Conservation (phyloP, 495 filamentous ascomycete species). For the Penicillium longicatenatum region DNA sequence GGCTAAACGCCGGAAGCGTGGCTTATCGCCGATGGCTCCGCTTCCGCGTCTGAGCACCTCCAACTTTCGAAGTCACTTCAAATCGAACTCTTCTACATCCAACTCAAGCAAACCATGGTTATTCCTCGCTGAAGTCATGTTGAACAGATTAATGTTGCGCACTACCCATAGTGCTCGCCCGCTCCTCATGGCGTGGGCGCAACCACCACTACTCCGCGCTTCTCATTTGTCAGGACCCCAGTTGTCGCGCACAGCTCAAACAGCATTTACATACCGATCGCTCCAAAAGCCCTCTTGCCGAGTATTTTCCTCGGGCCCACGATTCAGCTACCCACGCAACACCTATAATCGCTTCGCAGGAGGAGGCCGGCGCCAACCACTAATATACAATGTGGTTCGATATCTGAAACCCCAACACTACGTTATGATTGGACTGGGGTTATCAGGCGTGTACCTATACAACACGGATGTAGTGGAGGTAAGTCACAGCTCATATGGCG, state of each 20-base stretch:
- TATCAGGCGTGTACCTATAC: constrained; percentile 62
- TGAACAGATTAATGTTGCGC: neutral
- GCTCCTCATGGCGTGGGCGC: constrained; percentile 2
- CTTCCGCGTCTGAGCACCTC: neutral
- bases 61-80: neutral
- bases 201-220: neutral
- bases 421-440: constrained; percentile 32
- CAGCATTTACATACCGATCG: neutral
- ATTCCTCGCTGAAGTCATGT: neutral
- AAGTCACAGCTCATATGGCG: constrained; percentile 6
- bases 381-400: constrained; percentile 18
- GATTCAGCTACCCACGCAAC: constrained; percentile 15
- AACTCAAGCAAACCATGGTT: constrained; percentile 8
- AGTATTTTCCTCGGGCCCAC: constrained; percentile 23
- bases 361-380: constrained; percentile 12
- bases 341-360: constrained; percentile 37
- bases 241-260: constrained; percentile 1
- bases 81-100: neutral
- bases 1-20: neutral
- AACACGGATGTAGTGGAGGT: constrained; percentile 80
- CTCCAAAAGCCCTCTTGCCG: constrained; percentile 1
- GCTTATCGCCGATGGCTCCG: neutral
- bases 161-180: constrained; percentile 7
- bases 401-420: constrained; percentile 36
- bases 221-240: constrained; percentile 2